Conservation (phyloP, 1,284 basidiomycete species). For the Ganoderma sinense region DNA sequence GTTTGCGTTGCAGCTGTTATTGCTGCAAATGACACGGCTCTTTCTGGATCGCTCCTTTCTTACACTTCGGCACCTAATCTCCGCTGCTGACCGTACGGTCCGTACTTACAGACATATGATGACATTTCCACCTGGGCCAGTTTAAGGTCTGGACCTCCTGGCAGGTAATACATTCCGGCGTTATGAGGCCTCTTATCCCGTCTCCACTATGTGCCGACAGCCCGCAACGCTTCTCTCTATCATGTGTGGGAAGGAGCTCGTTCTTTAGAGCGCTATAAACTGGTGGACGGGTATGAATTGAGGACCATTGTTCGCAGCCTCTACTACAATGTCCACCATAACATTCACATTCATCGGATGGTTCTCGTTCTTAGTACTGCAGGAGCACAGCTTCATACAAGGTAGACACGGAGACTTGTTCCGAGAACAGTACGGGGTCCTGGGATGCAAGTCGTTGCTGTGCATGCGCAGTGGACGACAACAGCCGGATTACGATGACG, state of each 20-base stretch:
- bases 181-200: neutral
- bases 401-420: neutral
- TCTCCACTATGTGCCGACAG: neutral
- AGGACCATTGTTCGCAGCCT: too few relatives aligned
- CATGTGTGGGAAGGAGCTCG: neutral
- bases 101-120: neutral
- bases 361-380: neutral
- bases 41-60: neutral
- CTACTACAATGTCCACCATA: too few relatives aligned
- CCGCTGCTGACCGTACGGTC: neutral
- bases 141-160: neutral
- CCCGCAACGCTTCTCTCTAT: neutral
- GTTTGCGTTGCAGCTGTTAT: neutral
- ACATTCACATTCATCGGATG: neutral
- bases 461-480: neutral
- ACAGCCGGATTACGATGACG: neutral
- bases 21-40: neutral
- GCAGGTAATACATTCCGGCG: neutral
- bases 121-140: too few relatives aligned
- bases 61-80: neutral
- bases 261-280: neutral
- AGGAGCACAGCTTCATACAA: neutral
- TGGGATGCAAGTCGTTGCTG: neutral
- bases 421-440: neutral
- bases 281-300: too few relatives aligned